Conservation (phyloP, 306 rosid species). For the Dryas drummondii region DNA sequence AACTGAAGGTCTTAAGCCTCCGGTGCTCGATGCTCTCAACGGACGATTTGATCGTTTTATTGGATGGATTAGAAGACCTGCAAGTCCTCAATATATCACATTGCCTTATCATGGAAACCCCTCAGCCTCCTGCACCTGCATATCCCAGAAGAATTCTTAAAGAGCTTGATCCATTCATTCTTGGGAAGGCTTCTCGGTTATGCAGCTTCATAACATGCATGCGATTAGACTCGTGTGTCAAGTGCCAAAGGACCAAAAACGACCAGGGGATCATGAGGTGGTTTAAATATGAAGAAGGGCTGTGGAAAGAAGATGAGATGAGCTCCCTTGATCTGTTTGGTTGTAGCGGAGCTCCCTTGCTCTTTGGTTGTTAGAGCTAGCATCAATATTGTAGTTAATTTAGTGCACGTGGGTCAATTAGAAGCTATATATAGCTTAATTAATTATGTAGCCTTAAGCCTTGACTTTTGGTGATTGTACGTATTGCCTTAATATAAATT, state of each 20-base stretch:
- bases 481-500: too few relatives aligned
- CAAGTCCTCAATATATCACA: constrained; percentile 76
- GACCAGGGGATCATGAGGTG: constrained; percentile 76
- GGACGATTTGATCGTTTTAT: constrained; percentile 50
- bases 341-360: too few relatives aligned
- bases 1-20: constrained; percentile 62
- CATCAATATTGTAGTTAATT: background rate
- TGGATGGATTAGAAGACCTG: constrained; percentile 41
- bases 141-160: constrained; percentile 21
- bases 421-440: too few relatives aligned
- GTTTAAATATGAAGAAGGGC: constrained; percentile 65
- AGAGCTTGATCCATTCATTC: constrained; percentile 46
- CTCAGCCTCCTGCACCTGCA: constrained; percentile 32
- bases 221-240: constrained; percentile 44
- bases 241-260: constrained; percentile 57
- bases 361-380: too few relatives aligned
- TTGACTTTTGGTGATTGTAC: too few relatives aligned
- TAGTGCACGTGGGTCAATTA: too few relatives aligned
- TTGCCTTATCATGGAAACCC: constrained; percentile 50
- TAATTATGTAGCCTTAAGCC: too few relatives aligned
- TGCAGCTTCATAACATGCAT: constrained; percentile 56
- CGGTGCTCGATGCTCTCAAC: constrained; percentile 50
- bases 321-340: constrained; percentile 48
- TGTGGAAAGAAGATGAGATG: constrained; percentile 68
- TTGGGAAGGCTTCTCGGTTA: constrained; percentile 55